Conservation (phyloP, 1,284 basidiomycete species). For the Xerocomus alliaceus region DNA sequence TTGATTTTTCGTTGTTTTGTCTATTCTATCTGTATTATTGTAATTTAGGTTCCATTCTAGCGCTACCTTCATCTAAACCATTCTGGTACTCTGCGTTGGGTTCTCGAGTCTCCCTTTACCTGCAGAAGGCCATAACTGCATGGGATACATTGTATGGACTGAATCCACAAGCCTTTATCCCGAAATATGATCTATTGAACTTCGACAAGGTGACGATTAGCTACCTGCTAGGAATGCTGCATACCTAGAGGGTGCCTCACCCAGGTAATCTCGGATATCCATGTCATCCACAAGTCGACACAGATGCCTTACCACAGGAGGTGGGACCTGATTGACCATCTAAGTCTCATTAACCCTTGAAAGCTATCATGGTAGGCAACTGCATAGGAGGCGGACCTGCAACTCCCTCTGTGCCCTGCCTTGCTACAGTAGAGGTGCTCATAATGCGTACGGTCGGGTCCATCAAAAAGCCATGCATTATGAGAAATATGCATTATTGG, state of each 20-base stretch:
- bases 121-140: too few relatives aligned
- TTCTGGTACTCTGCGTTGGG: neutral
- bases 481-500: too few relatives aligned
- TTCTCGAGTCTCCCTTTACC: too few relatives aligned
- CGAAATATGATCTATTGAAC: too few relatives aligned
- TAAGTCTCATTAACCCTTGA: neutral
- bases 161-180: too few relatives aligned
- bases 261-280: neutral
- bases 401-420: neutral
- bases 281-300: neutral
- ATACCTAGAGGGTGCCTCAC: neutral
- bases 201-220: too few relatives aligned
- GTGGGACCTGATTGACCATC: neutral
- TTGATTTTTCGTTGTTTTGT: slow-evolving; percentile 25
- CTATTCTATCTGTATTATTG: slow-evolving; percentile 41
- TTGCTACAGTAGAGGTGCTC: too few relatives aligned
- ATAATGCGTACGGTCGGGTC: too few relatives aligned
- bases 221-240: too few relatives aligned
- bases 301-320: neutral
- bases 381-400: neutral
- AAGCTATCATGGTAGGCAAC: neutral
- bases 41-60: slow-evolving; percentile 21
- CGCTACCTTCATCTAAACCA: too few relatives aligned
- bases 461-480: too few relatives aligned
- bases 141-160: too few relatives aligned